Evolutionary conservation across 306 rosid genomes (phyloP), one percentile per base, ranked within the genome.

Genomic region (Oemleria cerasiformis): DNA sequence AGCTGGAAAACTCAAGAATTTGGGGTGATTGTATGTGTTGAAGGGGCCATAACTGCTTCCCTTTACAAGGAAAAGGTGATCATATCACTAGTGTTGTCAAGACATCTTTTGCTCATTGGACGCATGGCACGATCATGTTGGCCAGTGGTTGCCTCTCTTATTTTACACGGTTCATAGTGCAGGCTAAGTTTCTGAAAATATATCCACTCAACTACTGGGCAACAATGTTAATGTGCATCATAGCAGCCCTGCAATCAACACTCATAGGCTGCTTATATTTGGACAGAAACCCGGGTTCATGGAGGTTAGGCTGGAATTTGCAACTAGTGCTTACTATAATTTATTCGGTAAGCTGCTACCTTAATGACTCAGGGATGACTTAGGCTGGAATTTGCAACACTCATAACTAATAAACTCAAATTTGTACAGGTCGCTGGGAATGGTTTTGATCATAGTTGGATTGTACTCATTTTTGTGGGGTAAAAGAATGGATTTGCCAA

Each of bases 401-500:
- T 25, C 1, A 25, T 25, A 25, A 25, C 30, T 25, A 25, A 25
- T 25, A 1, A 63, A 62, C 30, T 63, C 42, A 25, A 64, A 23
- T 34, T 5, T 21, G 44, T 78, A 84, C 86, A 91, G 92, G 56
- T 43, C 88, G 63, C 0, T 88, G 17, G 97, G 96, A 16, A 76
- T 82, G 84, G 51, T 74, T 75, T 47, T 88, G 77, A 84, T 91
- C 79, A 70, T 85, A 13, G 0, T 38, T 10, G 97, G 97, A 59
- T 51, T 91, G 47, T 88, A 85, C 76, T 80, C 66, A 12, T 91
- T 85, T 66, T 48, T 88, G 69, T 87, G 88, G 90, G 97, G 92
- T 3, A 81, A 87, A 73, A 70, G 5, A 9, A 81, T 49, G 23
- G 86, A 88, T 36, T 75, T 70, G 50, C 19, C 70, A 47, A 55